Percentiles rank a stretch among this genome's conserved stretches.
These are phyloP conservation scores for Candida freyschussii DNA, from an alignment of 1,139 yeast genomes.

Conservation along the genomic window DNA sequence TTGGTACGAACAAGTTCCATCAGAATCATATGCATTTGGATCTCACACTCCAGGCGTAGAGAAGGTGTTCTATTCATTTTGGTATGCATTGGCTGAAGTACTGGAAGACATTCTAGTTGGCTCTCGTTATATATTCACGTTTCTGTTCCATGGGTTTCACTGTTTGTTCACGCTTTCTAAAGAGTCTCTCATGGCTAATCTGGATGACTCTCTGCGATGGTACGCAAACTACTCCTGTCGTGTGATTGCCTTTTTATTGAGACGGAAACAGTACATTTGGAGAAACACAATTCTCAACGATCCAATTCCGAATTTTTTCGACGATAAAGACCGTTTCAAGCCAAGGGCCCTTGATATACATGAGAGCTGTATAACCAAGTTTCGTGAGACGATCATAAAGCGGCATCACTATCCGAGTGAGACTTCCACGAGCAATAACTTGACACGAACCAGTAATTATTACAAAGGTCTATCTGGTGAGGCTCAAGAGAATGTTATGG, in stretches of 20 bases:
- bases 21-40: slow-evolving; percentile 14
- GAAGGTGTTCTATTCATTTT: slow-evolving; percentile 17
- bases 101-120: slow-evolving; percentile 17
- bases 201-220: slow-evolving; percentile 10
- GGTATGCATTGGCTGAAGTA: slow-evolving; percentile 15
- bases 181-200: slow-evolving; percentile 5
- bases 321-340: slow-evolving; percentile 14
- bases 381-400: slow-evolving; percentile 14
- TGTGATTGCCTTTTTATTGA: slow-evolving; percentile 15
- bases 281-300: slow-evolving; percentile 19
- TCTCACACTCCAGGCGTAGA: slow-evolving; percentile 8
- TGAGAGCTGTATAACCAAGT: slow-evolving; percentile 17
- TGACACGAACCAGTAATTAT: slow-evolving; percentile 1
- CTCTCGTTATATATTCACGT: slow-evolving; percentile 20
- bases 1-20: slow-evolving; percentile 18
- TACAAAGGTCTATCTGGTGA: slow-evolving; percentile 7
- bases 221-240: slow-evolving; percentile 21
- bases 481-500: slow-evolving; percentile 1
- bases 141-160: slow-evolving; percentile 18
- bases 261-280: slow-evolving; percentile 17
- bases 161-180: slow-evolving; percentile 12
- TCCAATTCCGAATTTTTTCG: slow-evolving; percentile 15
- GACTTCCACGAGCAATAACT: slow-evolving; percentile 1
- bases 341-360: slow-evolving; percentile 19
- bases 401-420: slow-evolving; percentile 20